Evolutionary conservation across 2,329 filamentous ascomycete species (phyloP), one percentile per base, ranked within the genome.

Genomic region (Calonectria fujianensis): DNA sequence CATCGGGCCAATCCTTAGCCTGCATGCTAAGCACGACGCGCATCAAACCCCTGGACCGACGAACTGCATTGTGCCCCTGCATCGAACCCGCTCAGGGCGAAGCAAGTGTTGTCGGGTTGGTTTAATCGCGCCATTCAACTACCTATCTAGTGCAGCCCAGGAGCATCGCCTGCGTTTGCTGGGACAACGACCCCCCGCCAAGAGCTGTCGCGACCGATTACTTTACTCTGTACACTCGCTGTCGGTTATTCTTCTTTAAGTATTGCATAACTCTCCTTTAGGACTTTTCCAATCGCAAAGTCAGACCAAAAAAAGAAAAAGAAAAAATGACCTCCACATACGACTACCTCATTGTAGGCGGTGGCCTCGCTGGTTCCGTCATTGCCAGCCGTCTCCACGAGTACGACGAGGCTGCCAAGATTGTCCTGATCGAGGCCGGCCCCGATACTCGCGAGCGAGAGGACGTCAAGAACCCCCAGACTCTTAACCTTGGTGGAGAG

Each of bases 341-440:
- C 35, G 79, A 84, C 69, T 83, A 83, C 65, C 73, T 83, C 29
- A 77, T 83, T 41, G 81, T 83, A 2, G 83, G 83, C 8, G 83
- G 83, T 32, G 83, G 83, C 14, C 82, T 83, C 3, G 74, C 82
- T 0, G 83, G 83, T n/a, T 79, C 83, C 13, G 83, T 84, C 24
- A 75, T 85, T 24, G 82, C 83, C 27, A 82, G 81, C n/a, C 82
- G 82, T 31, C 75, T 84, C 11, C 75, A 68, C n/a, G 45, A 81
- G 16, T 76, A 80, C 18, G 72, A 79, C 20, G 18, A 73, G 1
- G 16, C 20, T 5, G 74, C 71, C 37, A 84, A 81, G 2, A 84
- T 87, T 6, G 74, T 86, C 50, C 77, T 87, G 14, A 78, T 87
- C 27, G 86, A 87, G 78, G 86, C 84, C 18, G 86, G 85, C 1